phyloP scores from a whole-genome alignment of 345 rosid genomes.

The Psidium friedrichsthalianum region DNA sequence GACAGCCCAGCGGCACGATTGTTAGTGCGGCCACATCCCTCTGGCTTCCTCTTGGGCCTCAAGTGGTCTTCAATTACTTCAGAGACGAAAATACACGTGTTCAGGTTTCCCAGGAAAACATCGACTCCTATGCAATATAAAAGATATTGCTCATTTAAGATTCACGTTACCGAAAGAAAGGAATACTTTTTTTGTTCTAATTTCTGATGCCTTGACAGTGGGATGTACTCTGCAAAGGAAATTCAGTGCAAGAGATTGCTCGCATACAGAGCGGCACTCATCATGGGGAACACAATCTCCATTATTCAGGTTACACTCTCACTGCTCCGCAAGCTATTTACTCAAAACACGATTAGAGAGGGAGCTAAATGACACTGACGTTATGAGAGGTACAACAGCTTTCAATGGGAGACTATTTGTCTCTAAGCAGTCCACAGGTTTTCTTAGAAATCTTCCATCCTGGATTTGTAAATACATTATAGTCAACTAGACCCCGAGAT shows the following conservation, averaged over 20 bases:
- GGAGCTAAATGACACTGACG: neutral
- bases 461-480: neutral
- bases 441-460: neutral
- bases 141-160: neutral
- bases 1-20: constrained; percentile 44
- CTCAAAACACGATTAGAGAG: neutral
- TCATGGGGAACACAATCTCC: constrained; percentile 38
- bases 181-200: neutral
- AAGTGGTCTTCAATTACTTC: constrained; percentile 29
- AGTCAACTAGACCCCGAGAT: neutral
- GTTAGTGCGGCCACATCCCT: constrained; percentile 54
- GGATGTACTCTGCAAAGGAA: constrained; percentile 45
- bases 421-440: neutral
- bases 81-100: constrained; percentile 20
- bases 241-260: constrained; percentile 27
- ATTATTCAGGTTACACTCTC: constrained; percentile 28
- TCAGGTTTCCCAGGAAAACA: constrained; percentile 21
- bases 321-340: too few relatives aligned
- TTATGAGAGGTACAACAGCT: too few relatives aligned
- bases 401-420: neutral
- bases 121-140: neutral
- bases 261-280: constrained; percentile 30
- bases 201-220: constrained; percentile 27
- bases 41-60: constrained; percentile 40
- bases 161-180: neutral